phyloP scores from a whole-genome alignment of 495 filamentous ascomycete species.

The Talaromyces adpressus region DNA sequence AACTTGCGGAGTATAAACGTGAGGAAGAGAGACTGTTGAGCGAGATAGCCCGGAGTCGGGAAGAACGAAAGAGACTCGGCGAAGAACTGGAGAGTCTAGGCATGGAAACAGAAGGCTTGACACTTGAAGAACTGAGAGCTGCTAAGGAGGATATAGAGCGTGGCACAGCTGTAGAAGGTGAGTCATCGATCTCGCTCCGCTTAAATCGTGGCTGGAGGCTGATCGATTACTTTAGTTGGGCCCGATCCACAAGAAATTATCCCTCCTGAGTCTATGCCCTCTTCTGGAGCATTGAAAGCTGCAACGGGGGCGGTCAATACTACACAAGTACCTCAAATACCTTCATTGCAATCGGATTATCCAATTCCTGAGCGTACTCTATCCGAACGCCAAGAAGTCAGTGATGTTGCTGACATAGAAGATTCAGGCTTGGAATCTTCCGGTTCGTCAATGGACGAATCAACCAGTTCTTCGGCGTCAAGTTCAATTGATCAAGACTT shows the following conservation, averaged over 20 bases:
- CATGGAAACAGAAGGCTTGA: conserved; percentile 36
- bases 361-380: background rate
- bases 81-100: conserved; percentile 50
- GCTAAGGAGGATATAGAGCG: conserved; percentile 22
- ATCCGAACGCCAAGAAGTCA: background rate
- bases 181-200: background rate
- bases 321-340: background rate
- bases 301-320: background rate
- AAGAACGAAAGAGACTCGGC: conserved; percentile 33
- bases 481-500: conserved; percentile 13
- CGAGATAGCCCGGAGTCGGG: conserved; percentile 44
- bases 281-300: background rate
- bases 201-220: background rate
- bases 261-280: background rate
- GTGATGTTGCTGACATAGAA: conserved; percentile 7
- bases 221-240: background rate
- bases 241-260: background rate
- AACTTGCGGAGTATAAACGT: conserved; percentile 44
- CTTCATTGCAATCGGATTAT: background rate
- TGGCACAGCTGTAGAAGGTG: conserved; percentile 25
- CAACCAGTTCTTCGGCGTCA: conserved; percentile 20
- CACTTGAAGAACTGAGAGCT: conserved; percentile 33
- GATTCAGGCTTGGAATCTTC: conserved; percentile 19
- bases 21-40: conserved; percentile 54
- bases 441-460: conserved; percentile 38